Base-by-base conservation (phyloP, 2,329 filamentous ascomycete species). In the Pseudogymnoascus sp. region DNA sequence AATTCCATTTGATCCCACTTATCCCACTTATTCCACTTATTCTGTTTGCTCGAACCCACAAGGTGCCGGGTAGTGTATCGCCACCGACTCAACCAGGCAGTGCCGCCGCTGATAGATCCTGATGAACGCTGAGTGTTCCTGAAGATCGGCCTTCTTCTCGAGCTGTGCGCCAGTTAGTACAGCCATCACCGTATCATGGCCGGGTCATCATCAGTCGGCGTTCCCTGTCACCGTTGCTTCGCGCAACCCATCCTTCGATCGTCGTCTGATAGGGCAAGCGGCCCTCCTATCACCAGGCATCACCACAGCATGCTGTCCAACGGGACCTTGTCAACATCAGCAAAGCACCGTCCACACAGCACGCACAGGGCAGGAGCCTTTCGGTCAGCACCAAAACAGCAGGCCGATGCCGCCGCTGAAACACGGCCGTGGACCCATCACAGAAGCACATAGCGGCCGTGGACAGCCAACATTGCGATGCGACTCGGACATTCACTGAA, bases 81-180 rank as follows among this genome's bases (percentile, higher is more conserved):
- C 47, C 47, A 54, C 47, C 47, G 16, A 28, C 47, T 54, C 47
- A 54, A 54, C 47, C 47, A 54, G 47, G 47, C 47, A 54, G 32
- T 54, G 16, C 47, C 16, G 16, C 32, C 11, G 47, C 8, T 28
- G 47, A 54, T 32, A 20, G 39, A 22, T 39, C 37, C 43, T 32
- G 16, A 8, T 32, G 47, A 11, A 18, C 16, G 28, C 25, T 20
- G n/a, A 9, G 4, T 54, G 47, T 54, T 18, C 47, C 47, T 54
- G 47, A 34, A 54, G 28, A 54, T 54, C 47, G 28, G 47, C 47
- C 47, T 34, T 54, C 28, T 54, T 54, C 47, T 32, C 28, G 47
- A 30, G 47, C 28, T 54, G 25, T 12, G n/a, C 7, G 28, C 41
- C 14, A 28, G 41, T 28, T 7, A 47, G 1, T 9, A 47, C 22